Percentiles rank a stretch among this genome's conserved stretches.
Evolutionary conservation across 305 asterid species (phyloP).

Genomic region (Fraxinus dipetala): DNA sequence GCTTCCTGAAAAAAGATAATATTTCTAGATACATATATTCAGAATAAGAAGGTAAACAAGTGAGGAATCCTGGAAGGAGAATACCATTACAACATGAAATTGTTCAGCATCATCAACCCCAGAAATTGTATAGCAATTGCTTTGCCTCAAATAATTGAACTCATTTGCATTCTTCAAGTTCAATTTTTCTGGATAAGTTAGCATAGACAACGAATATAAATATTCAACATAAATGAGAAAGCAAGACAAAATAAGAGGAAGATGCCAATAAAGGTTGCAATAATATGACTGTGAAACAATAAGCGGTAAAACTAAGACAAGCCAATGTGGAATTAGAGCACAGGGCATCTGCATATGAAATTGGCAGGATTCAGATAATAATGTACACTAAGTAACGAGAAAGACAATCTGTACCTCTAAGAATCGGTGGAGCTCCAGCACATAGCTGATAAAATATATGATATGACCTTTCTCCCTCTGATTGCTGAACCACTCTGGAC

Average conservation of each 20-base stretch:
- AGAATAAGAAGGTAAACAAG: conserved; percentile 9
- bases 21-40: conserved; percentile 22
- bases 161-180: conserved; percentile 64
- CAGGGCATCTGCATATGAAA: not conserved
- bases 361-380: not conserved
- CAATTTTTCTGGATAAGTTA: conserved; percentile 61
- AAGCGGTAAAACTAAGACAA: not conserved
- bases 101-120: conserved; percentile 95
- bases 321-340: not conserved
- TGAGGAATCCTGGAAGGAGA: conserved; percentile 25
- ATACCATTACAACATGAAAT: conserved; percentile 65
- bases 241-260: not conserved
- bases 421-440: conserved; percentile 85
- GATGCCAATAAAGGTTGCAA: not conserved
- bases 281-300: not conserved
- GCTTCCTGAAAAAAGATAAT: conserved; percentile 64
- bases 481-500: conserved; percentile 95
- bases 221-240: not conserved
- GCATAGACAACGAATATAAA: conserved; percentile 17
- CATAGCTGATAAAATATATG: conserved; percentile 96
- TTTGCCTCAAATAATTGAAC: conserved; percentile 76
- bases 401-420: conserved; percentile 54
- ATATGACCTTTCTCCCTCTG: conserved; percentile 93
- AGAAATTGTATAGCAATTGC: conserved; percentile 70
- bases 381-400: not conserved